phyloP scores from a whole-genome alignment of 768 basidiomycete genomes.

The Leccinum variicolor region DNA sequence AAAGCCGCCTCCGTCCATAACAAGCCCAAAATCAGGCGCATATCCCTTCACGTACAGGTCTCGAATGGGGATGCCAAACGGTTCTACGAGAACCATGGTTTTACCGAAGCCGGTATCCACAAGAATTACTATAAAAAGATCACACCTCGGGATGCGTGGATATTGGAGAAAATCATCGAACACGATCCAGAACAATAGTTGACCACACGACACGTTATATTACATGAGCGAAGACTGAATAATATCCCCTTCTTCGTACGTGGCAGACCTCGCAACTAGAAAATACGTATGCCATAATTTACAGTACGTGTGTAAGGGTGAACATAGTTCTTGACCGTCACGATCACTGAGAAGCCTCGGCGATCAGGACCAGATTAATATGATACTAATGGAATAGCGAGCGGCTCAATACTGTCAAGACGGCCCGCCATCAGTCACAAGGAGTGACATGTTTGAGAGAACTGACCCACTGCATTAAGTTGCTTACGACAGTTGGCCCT shows the following conservation, averaged over 20 bases:
- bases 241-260: slow-evolving; percentile 10
- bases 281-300: slow-evolving; percentile 27
- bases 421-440: slow-evolving; percentile 19
- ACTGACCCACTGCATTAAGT: slow-evolving; percentile 12
- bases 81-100: slow-evolving; percentile 85
- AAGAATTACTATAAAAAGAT: slow-evolving; percentile 91
- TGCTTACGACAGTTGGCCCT: slow-evolving; percentile 19
- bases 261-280: slow-evolving; percentile 8
- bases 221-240: slow-evolving; percentile 18
- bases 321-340: slow-evolving; percentile 16
- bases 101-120: slow-evolving; percentile 61
- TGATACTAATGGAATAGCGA: slow-evolving; percentile 22
- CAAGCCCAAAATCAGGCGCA: slow-evolving; percentile 61
- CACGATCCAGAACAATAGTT: slow-evolving; percentile 25
- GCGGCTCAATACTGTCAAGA: slow-evolving; percentile 14
- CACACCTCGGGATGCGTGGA: slow-evolving; percentile 79
- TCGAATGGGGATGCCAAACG: slow-evolving; percentile 72
- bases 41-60: slow-evolving; percentile 87
- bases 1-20: slow-evolving; percentile 54
- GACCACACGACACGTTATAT: slow-evolving; percentile 21
- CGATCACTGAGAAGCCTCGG: slow-evolving; percentile 10
- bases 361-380: slow-evolving; percentile 23
- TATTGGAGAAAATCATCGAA: slow-evolving; percentile 63
- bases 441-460: slow-evolving; percentile 9
- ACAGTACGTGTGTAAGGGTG: slow-evolving; percentile 27